Conservation (phyloP, 805 yeast genomes). For the Ascoidea rubescens region DNA sequence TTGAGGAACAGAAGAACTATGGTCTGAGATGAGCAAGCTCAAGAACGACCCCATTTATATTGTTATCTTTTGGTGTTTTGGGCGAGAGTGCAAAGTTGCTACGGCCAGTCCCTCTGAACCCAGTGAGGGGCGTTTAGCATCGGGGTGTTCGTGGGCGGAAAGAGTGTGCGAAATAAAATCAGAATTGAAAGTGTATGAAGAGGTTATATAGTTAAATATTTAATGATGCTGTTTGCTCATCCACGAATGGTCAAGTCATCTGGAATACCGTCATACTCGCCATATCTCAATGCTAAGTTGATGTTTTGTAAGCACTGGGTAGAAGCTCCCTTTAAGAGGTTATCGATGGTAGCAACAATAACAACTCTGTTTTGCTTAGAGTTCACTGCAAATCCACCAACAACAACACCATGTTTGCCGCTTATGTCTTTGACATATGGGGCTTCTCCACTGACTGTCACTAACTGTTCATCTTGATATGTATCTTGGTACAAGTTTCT, state of each 20-base stretch:
- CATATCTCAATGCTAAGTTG: slow-evolving; percentile 78
- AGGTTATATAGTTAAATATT: no score
- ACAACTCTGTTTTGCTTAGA: slow-evolving; percentile 83
- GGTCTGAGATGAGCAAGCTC: no score
- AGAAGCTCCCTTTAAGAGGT: slow-evolving; percentile 94
- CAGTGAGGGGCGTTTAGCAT: no score
- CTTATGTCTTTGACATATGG: slow-evolving; percentile 85
- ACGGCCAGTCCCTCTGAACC: no score
- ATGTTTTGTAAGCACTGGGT: slow-evolving; percentile 97
- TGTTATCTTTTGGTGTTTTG: no score
- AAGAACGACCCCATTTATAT: no score
- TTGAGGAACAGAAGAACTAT: no score
- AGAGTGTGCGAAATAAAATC: no score
- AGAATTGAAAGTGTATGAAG: no score
- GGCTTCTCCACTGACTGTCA: slow-evolving; percentile 79
- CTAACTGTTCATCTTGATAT: slow-evolving; percentile 75
- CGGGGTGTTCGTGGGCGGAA: no score
- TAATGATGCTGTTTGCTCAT: slow-evolving; percentile 9
- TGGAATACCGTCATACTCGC: slow-evolving; percentile 93
- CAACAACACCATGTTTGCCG: slow-evolving; percentile 88
- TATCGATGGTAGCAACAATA: slow-evolving; percentile 89
- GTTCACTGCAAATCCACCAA: slow-evolving; percentile 94
- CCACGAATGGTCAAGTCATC: slow-evolving; percentile 43
- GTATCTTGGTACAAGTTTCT: slow-evolving; percentile 78
- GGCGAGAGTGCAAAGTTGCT: no score